Evolutionary conservation across 164 flowering plant species (phyloP), one percentile per base, ranked within the genome.

Genomic region (Paratinospora sagittata): DNA sequence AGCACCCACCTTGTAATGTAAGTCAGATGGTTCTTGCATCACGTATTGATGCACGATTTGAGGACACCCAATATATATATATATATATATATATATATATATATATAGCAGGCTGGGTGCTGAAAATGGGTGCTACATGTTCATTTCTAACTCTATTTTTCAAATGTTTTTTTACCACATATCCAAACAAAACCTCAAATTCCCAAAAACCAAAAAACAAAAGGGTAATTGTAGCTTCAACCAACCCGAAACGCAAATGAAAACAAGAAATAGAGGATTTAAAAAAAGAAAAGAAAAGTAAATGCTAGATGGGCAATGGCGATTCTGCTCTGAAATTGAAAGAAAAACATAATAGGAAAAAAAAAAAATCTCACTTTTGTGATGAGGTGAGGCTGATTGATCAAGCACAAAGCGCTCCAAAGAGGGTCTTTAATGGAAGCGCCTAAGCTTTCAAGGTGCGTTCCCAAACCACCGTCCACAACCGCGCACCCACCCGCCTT

Each of bases 381-480:
- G 79, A 94, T 85, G 71, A 94, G 93, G 27, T 88, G 71, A 23
- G 95, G 95, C 8, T 82, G 74, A 74, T 84, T 86, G 81, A 90
- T 87, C 70, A 91, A 74, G 71, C 87, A 93, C 47, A 84, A 73
- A 27, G 98, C 98, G 77, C 98, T 91, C 94, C 97, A 93, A 1
- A 93, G 86, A 70, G 94, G 90, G 67, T 91, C 96, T 68, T 88
- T 86, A 57, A 94, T 82, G 79, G 75, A 27, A 58, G 94, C 98
- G 24, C 98, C 97, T 26, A 89, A 90, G 6, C 19, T 78, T 81
- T 93, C 97, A 3, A 94, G 86, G 81, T 89, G 90, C 26, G 98
- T 91, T 17, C 96, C 96, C 70, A 94, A 82, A 0, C 98, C 97
- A n/a, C 98, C 98, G 73, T 94, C 98, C 27, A 89, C 68, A 39